Percentiles rank a stretch among this genome's conserved stretches.
phyloP scores from a whole-genome alignment of 345 rosid genomes.

The Turritis glabra region DNA sequence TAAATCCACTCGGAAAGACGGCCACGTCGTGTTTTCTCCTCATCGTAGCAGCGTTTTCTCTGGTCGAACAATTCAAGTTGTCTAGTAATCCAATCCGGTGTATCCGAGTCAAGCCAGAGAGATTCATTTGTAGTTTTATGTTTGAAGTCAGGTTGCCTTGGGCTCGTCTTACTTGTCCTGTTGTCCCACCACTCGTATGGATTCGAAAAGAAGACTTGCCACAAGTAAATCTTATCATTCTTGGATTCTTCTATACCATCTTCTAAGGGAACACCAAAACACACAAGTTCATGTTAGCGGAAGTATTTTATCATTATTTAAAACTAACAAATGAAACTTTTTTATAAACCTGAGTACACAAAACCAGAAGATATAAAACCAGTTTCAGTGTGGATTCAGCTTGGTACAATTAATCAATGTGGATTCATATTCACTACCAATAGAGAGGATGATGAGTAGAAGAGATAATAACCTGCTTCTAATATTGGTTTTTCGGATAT shows the following conservation, averaged over 20 bases:
- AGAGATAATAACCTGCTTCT: constrained; percentile 44
- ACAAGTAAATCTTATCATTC: constrained; percentile 49
- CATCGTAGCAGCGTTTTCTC: constrained; percentile 29
- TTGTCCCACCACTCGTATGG: constrained; percentile 90
- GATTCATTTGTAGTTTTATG: constrained; percentile 71
- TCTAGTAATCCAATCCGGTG: constrained; percentile 69
- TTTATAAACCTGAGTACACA: background rate
- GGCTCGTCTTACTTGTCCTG: constrained; percentile 53
- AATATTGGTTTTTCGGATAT: constrained; percentile 29
- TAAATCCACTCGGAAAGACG: constrained; percentile 50
- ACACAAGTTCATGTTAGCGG: background rate
- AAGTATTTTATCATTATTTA: background rate
- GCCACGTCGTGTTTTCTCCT: constrained; percentile 18
- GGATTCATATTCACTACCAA: background rate
- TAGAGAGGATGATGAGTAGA: background rate
- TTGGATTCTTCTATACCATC: constrained; percentile 19
- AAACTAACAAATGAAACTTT: background rate
- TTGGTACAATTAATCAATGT: background rate
- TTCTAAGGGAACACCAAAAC: constrained; percentile 23
- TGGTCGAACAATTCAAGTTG: constrained; percentile 63
- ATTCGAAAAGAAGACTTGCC: constrained; percentile 72
- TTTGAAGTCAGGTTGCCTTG: constrained; percentile 65
- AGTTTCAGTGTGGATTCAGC: background rate
- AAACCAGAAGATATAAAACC: constrained; percentile 5
- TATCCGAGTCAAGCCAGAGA: constrained; percentile 57